Evolutionary conservation across 345 rosid species (phyloP), one percentile per base, ranked within the genome.

Genomic region (Theobroma cacao): DNA sequence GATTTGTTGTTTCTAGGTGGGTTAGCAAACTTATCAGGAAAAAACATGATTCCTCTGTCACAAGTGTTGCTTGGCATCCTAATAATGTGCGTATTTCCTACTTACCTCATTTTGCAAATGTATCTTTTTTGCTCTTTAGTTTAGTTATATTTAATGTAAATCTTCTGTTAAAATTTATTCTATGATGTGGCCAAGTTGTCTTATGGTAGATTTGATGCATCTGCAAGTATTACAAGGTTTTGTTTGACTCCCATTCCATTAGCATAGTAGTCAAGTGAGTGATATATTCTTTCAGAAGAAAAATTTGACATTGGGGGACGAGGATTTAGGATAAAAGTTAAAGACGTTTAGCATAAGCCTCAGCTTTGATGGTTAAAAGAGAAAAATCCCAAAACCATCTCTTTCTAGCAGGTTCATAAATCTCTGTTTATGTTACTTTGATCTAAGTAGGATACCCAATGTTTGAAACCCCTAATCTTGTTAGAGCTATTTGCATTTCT

Each of bases 1-100:
- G 71, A 36, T 80, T 24, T 67, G 28, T 55, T 60, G 71, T 79
- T 75, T 82, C 55, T 90, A 96, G 99, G 99, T 96, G 99, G 99
- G 98, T 96, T 72, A 96, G 99, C 85, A 96, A 94, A 85, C 95
- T 96, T 78, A 90, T 94, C 81, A 90, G 97, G 89, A 96, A 92
- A 83, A 87, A 88, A 67, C 98, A 96, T 43, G 89, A 91, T 75
- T 94, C 98, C 50, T 96, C 99, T 30, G 98, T 96, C 83, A 96
- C 98, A 75, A 84, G 88, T 80, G 92, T 94, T 84, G 98, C 98
- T 26, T 96, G 99, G 98, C 99, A 96, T 85, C 99, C 98, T 74
- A 91, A 96, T 80, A 96, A 94, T 87, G 99, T 94, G n/a, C 1
- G 97, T 85, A 58, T 64, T 74, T 62, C 72, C 48, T 36, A 70